Percentiles rank a stretch among this genome's conserved stretches.
phyloP scores from a whole-genome alignment of 352 stramenopile species.

The Phytophthora gonapodyides region DNA sequence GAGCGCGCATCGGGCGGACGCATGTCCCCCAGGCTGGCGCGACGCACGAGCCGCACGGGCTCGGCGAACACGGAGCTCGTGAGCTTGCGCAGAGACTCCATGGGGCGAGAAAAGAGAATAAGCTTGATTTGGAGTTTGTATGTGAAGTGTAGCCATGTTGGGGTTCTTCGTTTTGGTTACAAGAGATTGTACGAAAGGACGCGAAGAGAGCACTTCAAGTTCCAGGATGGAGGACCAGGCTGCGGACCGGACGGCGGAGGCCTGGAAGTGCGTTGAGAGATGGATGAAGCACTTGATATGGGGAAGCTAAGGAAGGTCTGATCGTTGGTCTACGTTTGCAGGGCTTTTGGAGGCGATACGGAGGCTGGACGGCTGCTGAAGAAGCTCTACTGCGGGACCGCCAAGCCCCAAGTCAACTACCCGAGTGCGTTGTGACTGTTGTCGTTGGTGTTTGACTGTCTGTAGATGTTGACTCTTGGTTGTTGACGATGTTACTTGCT shows the following conservation, averaged over 20 bases:
- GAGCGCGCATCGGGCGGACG: constrained; percentile 35
- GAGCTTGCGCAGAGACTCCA: constrained; percentile 77
- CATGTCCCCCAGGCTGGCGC: constrained; percentile 39
- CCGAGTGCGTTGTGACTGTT: constrained; percentile 50
- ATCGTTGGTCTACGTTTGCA: constrained; percentile 17
- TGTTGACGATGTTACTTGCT: neutral
- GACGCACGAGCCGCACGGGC: constrained; percentile 40
- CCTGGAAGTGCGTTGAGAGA: constrained; percentile 44
- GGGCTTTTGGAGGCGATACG: constrained; percentile 74
- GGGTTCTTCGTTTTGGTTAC: constrained; percentile 6
- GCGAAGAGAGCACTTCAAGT: constrained; percentile 10
- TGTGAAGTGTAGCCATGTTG: constrained; percentile 14
- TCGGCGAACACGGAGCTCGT: constrained; percentile 72
- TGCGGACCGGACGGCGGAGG: constrained; percentile 23
- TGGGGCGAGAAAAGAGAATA: constrained; percentile 23
- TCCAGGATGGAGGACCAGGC: constrained; percentile 7
- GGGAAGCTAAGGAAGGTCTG: neutral
- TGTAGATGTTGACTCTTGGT: neutral
- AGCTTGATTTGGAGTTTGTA: constrained; percentile 16
- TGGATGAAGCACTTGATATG: neutral
- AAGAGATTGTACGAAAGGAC: constrained; percentile 18
- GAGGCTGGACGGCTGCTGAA: constrained; percentile 75
- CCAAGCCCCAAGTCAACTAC: constrained; percentile 75
- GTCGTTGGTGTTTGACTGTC: too few species aligned
- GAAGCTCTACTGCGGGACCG: constrained; percentile 69